Conservation (phyloP, 306 rosid species). For the Phaseolus lunatus region DNA sequence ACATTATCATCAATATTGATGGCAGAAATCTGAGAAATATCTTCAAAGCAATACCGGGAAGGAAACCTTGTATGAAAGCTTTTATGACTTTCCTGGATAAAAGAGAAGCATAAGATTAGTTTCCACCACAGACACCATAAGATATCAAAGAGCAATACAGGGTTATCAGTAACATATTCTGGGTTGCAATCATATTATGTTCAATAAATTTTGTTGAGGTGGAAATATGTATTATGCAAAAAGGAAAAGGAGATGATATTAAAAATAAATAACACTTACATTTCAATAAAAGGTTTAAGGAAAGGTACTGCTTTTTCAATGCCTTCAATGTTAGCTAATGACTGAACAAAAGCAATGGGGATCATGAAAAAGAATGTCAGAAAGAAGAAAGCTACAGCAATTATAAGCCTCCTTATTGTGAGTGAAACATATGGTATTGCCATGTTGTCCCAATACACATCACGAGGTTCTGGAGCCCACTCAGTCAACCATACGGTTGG, state of each 20-base stretch:
- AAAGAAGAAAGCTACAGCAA: constrained; percentile 95
- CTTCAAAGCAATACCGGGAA: constrained; percentile 97
- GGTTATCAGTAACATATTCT: constrained; percentile 26
- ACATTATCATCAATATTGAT: constrained; percentile 85
- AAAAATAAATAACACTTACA: constrained; percentile 52
- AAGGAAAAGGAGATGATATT: background rate
- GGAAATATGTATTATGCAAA: background rate
- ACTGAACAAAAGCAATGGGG: constrained; percentile 94
- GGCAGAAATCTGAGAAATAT: constrained; percentile 89
- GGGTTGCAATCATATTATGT: background rate
- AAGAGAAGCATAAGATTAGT: constrained; percentile 22
- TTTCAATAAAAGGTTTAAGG: constrained; percentile 74
- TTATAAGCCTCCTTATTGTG: constrained; percentile 81
- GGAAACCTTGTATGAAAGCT: constrained; percentile 92
- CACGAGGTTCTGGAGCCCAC: constrained; percentile 99
- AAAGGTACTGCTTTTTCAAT: constrained; percentile 88
- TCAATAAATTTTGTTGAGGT: constrained; percentile 13
- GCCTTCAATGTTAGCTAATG: constrained; percentile 92
- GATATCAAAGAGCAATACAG: constrained; percentile 24
- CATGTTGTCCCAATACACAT: constrained; percentile 91
- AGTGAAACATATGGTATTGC: constrained; percentile 94
- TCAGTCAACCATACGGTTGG: constrained; percentile 94
- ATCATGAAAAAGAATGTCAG: constrained; percentile 98
- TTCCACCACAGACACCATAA: constrained; percentile 1
- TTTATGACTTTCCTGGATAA: constrained; percentile 71